Conservation (phyloP, 148 eudicot species). For the Rhododendron williamsianum region DNA sequence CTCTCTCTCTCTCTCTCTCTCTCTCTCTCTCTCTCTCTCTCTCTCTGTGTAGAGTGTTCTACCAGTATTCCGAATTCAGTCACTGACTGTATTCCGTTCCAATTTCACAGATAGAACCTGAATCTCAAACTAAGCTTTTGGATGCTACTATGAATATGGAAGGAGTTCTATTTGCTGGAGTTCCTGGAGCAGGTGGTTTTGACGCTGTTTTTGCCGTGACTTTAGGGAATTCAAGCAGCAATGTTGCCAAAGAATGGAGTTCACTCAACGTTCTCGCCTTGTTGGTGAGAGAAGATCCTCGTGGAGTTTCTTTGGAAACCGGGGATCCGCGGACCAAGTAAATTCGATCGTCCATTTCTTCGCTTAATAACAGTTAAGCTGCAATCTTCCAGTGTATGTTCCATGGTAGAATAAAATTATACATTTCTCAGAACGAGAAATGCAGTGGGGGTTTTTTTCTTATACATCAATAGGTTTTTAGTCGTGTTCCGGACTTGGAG, state of each 20-base stretch:
- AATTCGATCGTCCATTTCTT: conserved; percentile 43
- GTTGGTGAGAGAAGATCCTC: conserved; percentile 89
- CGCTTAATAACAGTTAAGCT: conserved; percentile 35
- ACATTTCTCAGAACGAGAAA: neutral
- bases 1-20: neutral
- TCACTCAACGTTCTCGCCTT: conserved; percentile 74
- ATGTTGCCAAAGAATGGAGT: conserved; percentile 59
- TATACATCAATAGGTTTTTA: neutral
- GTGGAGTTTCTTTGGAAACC: conserved; percentile 58
- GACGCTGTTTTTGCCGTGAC: conserved; percentile 89
- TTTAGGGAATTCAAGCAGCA: conserved; percentile 57
- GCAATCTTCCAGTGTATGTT: neutral
- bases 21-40: too few relatives aligned
- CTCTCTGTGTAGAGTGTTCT: neutral
- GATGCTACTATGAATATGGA: conserved; percentile 79
- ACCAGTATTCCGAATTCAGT: neutral
- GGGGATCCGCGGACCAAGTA: conserved; percentile 63
- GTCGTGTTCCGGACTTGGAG: neutral
- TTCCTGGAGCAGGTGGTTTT: conserved; percentile 98
- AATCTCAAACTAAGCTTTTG: conserved; percentile 73
- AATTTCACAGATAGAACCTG: conserved; percentile 81
- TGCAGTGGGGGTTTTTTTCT: neutral
- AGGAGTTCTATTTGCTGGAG: conserved; percentile 92
- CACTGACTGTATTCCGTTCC: neutral
- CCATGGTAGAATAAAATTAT: neutral